These are phyloP conservation scores for Candida michaelii DNA, from an alignment of 805 yeast species.

Conservation along the genomic window DNA sequence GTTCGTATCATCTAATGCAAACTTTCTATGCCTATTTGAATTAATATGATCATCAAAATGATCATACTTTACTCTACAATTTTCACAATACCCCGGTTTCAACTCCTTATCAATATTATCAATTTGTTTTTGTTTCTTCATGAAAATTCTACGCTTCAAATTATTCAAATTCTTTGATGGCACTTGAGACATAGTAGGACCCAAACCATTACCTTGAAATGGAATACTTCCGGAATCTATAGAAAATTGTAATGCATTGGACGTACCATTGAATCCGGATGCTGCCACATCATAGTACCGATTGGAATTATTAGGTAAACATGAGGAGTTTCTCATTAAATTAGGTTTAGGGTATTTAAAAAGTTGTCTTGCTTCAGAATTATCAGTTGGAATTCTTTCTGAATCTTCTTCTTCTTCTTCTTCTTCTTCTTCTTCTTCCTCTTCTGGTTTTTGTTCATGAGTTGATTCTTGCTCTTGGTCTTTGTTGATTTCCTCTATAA, in stretches of 20 bases:
- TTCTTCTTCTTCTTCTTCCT: constrained; percentile 9
- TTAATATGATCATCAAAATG: constrained; percentile 73
- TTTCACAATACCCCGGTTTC: constrained; percentile 87
- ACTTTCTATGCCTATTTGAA: constrained; percentile 69
- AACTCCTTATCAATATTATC: constrained; percentile 25
- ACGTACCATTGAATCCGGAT: constrained; percentile 45
- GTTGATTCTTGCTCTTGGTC: too few species aligned
- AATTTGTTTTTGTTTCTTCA: constrained; percentile 35
- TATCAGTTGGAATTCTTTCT: constrained; percentile 12
- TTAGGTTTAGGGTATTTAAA: constrained; percentile 29
- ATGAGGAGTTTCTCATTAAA: constrained; percentile 35
- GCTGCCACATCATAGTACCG: constrained; percentile 47
- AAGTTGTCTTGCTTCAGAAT: constrained; percentile 9
- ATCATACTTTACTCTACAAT: constrained; percentile 82
- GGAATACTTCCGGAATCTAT: constrained; percentile 40
- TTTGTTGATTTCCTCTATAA: constrained; percentile 15
- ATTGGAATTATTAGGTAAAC: constrained; percentile 32
- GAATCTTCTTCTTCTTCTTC: constrained; percentile 12
- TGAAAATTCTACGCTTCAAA: constrained; percentile 46
- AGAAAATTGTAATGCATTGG: constrained; percentile 41
- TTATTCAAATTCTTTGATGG: constrained; percentile 52
- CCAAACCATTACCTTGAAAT: constrained; percentile 54
- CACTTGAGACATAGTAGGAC: constrained; percentile 58
- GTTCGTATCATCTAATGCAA: constrained; percentile 70
- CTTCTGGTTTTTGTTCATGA: constrained; percentile 12